Evolutionary conservation across 148 eudicot genomes (phyloP).

Genomic region (Amaranthus palmeri): DNA sequence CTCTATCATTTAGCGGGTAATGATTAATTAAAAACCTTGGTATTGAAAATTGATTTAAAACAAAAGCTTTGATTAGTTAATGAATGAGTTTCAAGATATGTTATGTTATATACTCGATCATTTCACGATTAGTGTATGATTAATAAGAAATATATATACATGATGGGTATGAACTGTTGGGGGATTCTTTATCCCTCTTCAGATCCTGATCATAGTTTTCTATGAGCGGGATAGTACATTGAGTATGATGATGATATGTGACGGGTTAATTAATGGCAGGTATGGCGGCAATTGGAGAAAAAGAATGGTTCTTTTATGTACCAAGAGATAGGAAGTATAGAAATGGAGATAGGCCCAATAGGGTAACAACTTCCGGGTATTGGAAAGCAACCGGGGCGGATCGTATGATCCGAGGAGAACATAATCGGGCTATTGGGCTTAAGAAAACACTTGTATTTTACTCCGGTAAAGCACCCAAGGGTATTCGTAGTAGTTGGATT

Average conservation of each 20-base stretch:
- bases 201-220: no score
- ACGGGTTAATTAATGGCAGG: conserved; percentile 31
- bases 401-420: conserved; percentile 64
- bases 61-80: no score
- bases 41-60: no score
- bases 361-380: conserved; percentile 83
- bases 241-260: neutral
- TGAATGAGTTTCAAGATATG: no score
- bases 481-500: conserved; percentile 86
- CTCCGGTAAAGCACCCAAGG: conserved; percentile 88
- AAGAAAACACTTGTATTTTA: conserved; percentile 91
- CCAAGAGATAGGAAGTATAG: conserved; percentile 86
- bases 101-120: neutral
- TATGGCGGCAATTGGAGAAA: conserved; percentile 86
- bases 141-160: no score
- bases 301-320: conserved; percentile 91
- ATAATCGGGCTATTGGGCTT: conserved; percentile 53
- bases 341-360: conserved; percentile 85
- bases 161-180: no score
- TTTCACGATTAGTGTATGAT: neutral
- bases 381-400: conserved; percentile 98
- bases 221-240: no score
- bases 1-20: no score
- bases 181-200: no score
- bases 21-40: no score